Percentiles rank a stretch among this genome's conserved stretches.
Evolutionary conservation across 805 yeast genomes (phyloP).

Genomic region (Pichia paraexigua): DNA sequence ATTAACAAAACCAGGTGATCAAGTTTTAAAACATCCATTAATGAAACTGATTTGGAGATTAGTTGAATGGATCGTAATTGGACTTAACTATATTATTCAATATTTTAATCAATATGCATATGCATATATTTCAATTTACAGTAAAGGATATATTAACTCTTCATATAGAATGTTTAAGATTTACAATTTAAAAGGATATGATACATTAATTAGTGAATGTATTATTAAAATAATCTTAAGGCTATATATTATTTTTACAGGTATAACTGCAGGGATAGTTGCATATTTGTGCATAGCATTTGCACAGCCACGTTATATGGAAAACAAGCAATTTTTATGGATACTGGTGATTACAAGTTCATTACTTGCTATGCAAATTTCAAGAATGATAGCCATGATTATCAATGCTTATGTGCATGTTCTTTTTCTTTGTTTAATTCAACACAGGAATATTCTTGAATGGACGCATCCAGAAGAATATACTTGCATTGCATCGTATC

Average conservation of each 20-base stretch:
- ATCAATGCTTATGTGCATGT: conserved; percentile 75
- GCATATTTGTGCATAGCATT: conserved; percentile 59
- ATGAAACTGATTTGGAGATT: conserved; percentile 1
- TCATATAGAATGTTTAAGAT: conserved; percentile 75
- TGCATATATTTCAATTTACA: conserved; percentile 78
- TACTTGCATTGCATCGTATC: background rate
- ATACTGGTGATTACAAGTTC: conserved; percentile 27
- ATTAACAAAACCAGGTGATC: background rate
- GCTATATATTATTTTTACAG: conserved; percentile 63
- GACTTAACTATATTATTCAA: conserved; percentile 7
- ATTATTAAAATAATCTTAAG: conserved; percentile 69
- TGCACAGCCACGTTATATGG: conserved; percentile 61
- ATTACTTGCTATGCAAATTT: conserved; percentile 63
- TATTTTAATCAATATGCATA: conserved; percentile 76
- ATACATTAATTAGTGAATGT: conserved; percentile 77
- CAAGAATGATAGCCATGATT: conserved; percentile 60
- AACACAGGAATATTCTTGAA: conserved; percentile 74
- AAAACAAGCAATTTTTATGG: conserved; percentile 45
- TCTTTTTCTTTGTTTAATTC: conserved; percentile 73
- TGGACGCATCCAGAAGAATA: conserved; percentile 50
- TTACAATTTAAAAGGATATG: conserved; percentile 68
- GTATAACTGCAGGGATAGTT: conserved; percentile 36
- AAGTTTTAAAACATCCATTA: background rate
- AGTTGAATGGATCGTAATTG: background rate
- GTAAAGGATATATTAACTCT: conserved; percentile 61